A percentile compares a stretch with the other conserved stretches of the same genome.
phyloP scores from a whole-genome alignment of 176 grass and related monocot genomes.

The Eremochloa ophiuroides region DNA sequence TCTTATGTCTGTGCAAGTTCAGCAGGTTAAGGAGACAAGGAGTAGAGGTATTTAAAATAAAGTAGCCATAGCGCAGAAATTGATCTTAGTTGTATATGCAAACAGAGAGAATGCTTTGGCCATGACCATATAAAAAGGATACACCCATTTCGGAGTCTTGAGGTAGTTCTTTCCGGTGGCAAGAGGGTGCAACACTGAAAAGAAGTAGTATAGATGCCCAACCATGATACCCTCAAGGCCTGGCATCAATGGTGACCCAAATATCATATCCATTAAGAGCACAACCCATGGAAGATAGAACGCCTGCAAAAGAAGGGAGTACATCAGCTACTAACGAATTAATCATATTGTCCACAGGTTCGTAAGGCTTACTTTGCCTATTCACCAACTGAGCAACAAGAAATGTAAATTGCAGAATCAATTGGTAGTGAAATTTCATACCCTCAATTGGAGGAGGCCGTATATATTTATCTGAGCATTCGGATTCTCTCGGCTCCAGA shows the following conservation, averaged over 20 bases:
- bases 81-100: slow-evolving; percentile 10
- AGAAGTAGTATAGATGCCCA: slow-evolving; percentile 93
- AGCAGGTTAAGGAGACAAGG: slow-evolving; percentile 54
- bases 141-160: slow-evolving; percentile 92
- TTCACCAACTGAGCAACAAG: neutral
- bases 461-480: slow-evolving; percentile 91
- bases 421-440: slow-evolving; percentile 30
- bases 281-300: slow-evolving; percentile 99
- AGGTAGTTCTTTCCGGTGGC: slow-evolving; percentile 75
- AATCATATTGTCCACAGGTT: neutral
- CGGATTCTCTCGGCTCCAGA: slow-evolving; percentile 95
- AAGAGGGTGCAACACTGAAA: slow-evolving; percentile 78
- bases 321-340: neutral
- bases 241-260: slow-evolving; percentile 61
- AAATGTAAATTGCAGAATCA: neutral
- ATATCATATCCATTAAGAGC: slow-evolving; percentile 84
- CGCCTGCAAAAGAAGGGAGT: slow-evolving; percentile 48
- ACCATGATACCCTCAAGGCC: slow-evolving; percentile 75
- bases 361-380: neutral
- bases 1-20: slow-evolving; percentile 69
- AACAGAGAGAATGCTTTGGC: slow-evolving; percentile 16
- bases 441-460: slow-evolving; percentile 75
- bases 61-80: neutral
- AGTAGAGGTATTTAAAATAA: neutral
- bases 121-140: slow-evolving; percentile 61